Base-by-base conservation (phyloP, 495 filamentous ascomycete species). In the Talaromyces proteolyticus region DNA sequence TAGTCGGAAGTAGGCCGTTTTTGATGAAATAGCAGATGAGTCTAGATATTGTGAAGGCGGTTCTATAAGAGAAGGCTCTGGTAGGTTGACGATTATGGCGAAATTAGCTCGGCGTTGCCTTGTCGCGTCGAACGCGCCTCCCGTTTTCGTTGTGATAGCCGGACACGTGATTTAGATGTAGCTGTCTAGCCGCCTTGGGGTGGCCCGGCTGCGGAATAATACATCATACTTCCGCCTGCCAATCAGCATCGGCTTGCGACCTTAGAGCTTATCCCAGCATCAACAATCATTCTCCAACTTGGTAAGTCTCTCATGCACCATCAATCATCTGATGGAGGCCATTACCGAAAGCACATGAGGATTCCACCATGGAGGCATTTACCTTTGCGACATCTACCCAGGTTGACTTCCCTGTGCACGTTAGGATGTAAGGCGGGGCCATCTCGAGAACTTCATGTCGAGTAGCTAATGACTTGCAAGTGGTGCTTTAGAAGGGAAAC, bases 301-400 rank as follows among this genome's bases (percentile, higher is more conserved):
- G 29, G 8, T 34, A 14, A 14, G 14, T 4, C 4, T 34, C 29
- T 34, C 29, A 34, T 34, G 29, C 6, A 12, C 4, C 29, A 10
- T 34, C 14, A 4, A 10, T 34, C 14, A 14, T 34, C n/a, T 25
- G 47, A 49, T 39, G 47, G 34, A 25, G 22, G 34, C 20, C 2
- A 3, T 17, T 41, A 12, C 7, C 16, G 24, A 21, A 11, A 22
- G 19, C n/a, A 40, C 3, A 14, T 41, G 11, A 49, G 25, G 21
- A n/a, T 17, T 20, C 2, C 34, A 61, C 29, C 45, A 96, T 96
- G 91, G 93, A 98, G 60, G 84, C 91, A 40, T 96, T 94, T 66
- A 91, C 89, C 1, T 97, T 97, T 72, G 91, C 89, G 42, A 86
- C 81, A 56, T 96, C 93, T 41, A 84, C 87, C 38, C 76, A 80